Conservation (phyloP, 177 flowering plant genomes). For the Telopea speciosissima region DNA sequence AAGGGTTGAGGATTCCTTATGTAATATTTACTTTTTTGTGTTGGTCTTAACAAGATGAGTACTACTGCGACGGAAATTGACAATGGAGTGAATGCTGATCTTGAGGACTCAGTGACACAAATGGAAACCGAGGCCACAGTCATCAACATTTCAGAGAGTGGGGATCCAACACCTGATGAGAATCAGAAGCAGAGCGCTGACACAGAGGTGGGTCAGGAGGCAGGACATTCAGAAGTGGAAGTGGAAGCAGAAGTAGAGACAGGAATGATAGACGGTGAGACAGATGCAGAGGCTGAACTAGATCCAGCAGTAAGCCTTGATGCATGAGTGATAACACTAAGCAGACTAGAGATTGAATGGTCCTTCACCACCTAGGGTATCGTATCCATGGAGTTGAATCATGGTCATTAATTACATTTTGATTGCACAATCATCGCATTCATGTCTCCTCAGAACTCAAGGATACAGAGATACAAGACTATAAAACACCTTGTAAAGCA, state of each 20-base stretch:
- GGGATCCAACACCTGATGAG: constrained; percentile 60
- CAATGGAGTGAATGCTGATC: constrained; percentile 47
- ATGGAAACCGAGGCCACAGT: constrained; percentile 53
- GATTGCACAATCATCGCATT: no score
- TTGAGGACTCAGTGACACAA: constrained; percentile 45
- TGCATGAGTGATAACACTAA: no score
- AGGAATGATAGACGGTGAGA: constrained; percentile 54
- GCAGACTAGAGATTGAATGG: no score
- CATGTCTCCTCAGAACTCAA: no score
- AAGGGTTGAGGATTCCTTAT: neutral
- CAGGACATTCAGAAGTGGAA: constrained; percentile 62
- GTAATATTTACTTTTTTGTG: no score
- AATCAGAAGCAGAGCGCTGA: constrained; percentile 56
- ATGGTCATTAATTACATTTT: no score
- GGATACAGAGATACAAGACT: no score
- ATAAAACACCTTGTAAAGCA: no score
- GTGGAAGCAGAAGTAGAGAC: constrained; percentile 43
- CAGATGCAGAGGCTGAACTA: constrained; percentile 43
- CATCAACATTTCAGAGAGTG: constrained; percentile 40
- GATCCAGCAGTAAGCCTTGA: no score
- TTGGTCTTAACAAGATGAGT: constrained; percentile 34
- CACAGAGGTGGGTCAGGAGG: constrained; percentile 50
- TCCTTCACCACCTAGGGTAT: no score
- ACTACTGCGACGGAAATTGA: constrained; percentile 60
- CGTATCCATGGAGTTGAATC: no score